Evolutionary conservation across 2,329 filamentous ascomycete species (phyloP), one percentile per base, ranked within the genome.

Genomic region (Calonectria hongkongensis): DNA sequence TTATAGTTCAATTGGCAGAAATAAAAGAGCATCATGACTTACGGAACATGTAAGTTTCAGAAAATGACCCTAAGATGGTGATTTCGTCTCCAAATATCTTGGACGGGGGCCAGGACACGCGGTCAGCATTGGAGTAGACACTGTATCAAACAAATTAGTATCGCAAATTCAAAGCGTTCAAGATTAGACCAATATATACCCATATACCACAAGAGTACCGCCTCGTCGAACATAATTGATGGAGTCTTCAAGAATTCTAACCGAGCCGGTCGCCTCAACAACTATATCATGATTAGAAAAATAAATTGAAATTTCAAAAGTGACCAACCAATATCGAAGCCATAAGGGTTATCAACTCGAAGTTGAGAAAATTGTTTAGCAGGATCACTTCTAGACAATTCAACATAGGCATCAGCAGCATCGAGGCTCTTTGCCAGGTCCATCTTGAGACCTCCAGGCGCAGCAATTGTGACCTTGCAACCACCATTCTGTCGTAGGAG

Each of bases 141-240:
- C 92, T 83, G 56, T 3, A 69, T 12, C 33, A 15, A 8, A 5
- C 36, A 41, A 10, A 68, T 76, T 30, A 73, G 74, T 15, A 64
- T 18, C 15, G 15, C 2, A 21, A 43, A 39, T 28, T 13, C 27
- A 69, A 2, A 18, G 16, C 0, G 2, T 15, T 6, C 7, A 15
- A 18, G 21, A 13, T 4, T 21, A 21, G 15, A 5, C 27, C 7
- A 4, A 15, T 21, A 69, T 79, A 25, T 73, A 84, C 83, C 84
- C 93, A 76, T 94, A 94, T 73, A 93, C 92, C 51, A 94, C 91
- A 39, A 94, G 86, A 82, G 93, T 94, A 69, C 93, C 93, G 50
- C 93, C 93, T 65, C 92, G 89, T 58, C 92, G 91, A 76, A 93
- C 91, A 81, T 93, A 94, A 84, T 94, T 88, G 82, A 95, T 93